A percentile compares a stretch with the other conserved stretches of the same genome.
These are phyloP conservation scores for Phytophthora sansomeana DNA, from an alignment of 352 stramenopile genomes.

Conservation along the genomic window DNA sequence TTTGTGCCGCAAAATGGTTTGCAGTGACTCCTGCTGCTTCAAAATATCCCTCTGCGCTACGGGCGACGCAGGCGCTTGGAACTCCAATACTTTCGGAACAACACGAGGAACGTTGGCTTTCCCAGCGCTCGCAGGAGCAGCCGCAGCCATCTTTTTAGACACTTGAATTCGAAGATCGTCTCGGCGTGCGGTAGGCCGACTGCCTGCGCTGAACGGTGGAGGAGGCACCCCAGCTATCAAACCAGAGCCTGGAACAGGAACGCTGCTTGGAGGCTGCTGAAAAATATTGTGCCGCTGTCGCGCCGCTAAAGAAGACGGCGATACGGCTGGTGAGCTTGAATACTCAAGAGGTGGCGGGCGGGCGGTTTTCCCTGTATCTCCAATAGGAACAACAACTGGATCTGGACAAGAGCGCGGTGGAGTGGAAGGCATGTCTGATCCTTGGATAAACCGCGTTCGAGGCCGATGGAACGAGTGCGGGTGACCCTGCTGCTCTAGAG, in stretches of 20 bases:
- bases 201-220: conserved; percentile 19
- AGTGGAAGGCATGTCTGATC: conserved; percentile 8
- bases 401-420: conserved; percentile 16
- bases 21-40: conserved; percentile 63
- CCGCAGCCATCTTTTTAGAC: conserved; percentile 79
- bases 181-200: conserved; percentile 37
- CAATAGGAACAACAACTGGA: background rate
- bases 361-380: conserved; percentile 6
- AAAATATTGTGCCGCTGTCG: conserved; percentile 36
- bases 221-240: conserved; percentile 16
- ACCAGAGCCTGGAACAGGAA: conserved; percentile 1
- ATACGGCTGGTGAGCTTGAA: conserved; percentile 39
- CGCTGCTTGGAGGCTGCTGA: conserved; percentile 25
- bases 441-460: conserved; percentile 29
- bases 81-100: conserved; percentile 36
- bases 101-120: conserved; percentile 3
- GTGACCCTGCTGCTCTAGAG: conserved; percentile 16
- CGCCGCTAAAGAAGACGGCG: conserved; percentile 34
- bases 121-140: conserved; percentile 25
- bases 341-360: conserved; percentile 41
- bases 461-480: conserved; percentile 37
- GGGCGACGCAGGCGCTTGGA: conserved; percentile 63
- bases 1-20: conserved; percentile 70
- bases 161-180: conserved; percentile 79
- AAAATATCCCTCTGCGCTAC: conserved; percentile 71